Conservation (phyloP, 257 asterid genomes). For the Verbascum thapsus region DNA sequence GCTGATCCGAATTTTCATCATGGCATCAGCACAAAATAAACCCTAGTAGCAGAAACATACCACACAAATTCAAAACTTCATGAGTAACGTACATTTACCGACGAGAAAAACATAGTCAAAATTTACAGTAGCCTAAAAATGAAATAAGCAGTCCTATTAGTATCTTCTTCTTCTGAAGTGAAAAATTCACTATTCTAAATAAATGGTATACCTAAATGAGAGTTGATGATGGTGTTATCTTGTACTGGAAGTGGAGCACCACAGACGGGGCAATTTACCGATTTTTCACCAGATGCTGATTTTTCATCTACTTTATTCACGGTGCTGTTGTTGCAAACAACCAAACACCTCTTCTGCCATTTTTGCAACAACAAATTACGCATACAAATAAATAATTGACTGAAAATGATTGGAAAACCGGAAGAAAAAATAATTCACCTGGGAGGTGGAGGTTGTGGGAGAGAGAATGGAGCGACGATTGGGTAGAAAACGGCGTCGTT, state of each 20-base stretch:
- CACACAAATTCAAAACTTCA: background rate
- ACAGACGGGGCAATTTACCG: slow-evolving; percentile 79
- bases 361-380: too few species aligned
- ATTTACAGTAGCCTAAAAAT: background rate
- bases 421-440: slow-evolving; percentile 31
- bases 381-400: too few species aligned
- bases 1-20: too few species aligned
- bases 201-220: slow-evolving; percentile 66
- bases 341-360: slow-evolving; percentile 45
- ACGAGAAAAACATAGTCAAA: background rate
- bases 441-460: slow-evolving; percentile 35
- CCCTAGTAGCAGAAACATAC: background rate
- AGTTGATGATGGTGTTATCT: slow-evolving; percentile 55
- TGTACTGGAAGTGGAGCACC: slow-evolving; percentile 49
- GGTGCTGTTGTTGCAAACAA: slow-evolving; percentile 24
- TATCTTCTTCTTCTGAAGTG: background rate
- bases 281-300: slow-evolving; percentile 34
- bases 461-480: slow-evolving; percentile 51
- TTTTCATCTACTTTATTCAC: slow-evolving; percentile 27
- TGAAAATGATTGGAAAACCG: too few species aligned
- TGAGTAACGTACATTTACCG: background rate
- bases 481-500: slow-evolving; percentile 78
- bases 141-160: background rate
- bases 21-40: background rate
- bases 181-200: background rate